Percentiles rank a stretch among this genome's conserved stretches.
Evolutionary conservation across 805 yeast genomes (phyloP).

Genomic region (Starmerella bombicola): DNA sequence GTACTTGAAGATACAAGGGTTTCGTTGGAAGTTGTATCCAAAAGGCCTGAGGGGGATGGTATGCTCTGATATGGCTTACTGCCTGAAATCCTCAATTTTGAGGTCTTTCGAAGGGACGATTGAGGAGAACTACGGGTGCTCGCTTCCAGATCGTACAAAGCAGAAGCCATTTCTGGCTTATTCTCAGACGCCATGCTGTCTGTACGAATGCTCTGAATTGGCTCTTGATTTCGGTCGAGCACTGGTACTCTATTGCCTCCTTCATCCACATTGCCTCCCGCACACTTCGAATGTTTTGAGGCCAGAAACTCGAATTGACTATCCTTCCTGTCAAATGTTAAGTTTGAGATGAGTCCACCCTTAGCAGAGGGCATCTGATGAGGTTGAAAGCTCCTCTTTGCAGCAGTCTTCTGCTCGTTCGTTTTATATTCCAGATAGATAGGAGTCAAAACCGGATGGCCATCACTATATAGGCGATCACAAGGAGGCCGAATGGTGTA

Average conservation of each 20-base stretch:
- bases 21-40: not conserved
- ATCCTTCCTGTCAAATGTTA: not conserved
- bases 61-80: not conserved
- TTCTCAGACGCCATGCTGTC: not conserved
- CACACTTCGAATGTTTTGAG: not conserved
- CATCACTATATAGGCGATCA: slow-evolving; percentile 5
- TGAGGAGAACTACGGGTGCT: not conserved
- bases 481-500: slow-evolving; percentile 16
- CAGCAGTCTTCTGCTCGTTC: not conserved
- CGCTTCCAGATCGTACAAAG: not conserved
- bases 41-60: not conserved
- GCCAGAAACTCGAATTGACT: not conserved
- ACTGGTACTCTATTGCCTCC: too few species aligned
- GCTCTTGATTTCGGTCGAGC: not conserved
- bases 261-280: not conserved
- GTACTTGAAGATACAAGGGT: not conserved
- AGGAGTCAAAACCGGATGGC: not conserved
- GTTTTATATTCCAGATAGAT: not conserved
- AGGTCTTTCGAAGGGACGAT: not conserved
- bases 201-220: not conserved
- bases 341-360: not conserved
- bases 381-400: too few species aligned
- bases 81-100: not conserved
- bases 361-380: not conserved
- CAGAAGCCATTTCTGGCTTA: not conserved